Percentiles rank a stretch among this genome's conserved stretches.
Conservation (phyloP, 2,329 filamentous ascomycete genomes). For the Neofusicoccum sp. region DNA sequence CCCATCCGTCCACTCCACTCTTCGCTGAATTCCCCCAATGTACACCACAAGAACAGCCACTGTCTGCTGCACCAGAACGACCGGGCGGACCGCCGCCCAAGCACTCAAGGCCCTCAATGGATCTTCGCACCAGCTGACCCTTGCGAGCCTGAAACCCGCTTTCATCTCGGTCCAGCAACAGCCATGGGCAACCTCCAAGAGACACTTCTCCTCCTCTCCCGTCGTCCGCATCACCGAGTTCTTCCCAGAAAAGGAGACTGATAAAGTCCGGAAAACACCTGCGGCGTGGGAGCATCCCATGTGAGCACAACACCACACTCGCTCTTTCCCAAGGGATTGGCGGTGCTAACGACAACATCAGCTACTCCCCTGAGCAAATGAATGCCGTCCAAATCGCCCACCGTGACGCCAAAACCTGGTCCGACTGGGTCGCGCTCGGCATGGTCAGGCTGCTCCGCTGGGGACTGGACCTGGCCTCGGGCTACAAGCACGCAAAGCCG, state of each 20-base stretch:
- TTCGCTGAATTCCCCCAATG: background rate
- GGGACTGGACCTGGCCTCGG: constrained; percentile 78
- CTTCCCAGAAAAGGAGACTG: constrained; percentile 46
- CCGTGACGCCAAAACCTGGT: constrained; percentile 66
- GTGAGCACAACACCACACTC: constrained; percentile 25
- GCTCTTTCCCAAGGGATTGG: background rate
- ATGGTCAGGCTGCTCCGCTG: constrained; percentile 74
- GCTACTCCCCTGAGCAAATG: constrained; percentile 81
- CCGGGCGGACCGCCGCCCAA: background rate
- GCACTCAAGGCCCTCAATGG: constrained; percentile 29
- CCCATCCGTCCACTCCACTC: background rate
- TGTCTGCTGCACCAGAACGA: background rate
- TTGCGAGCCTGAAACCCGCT: constrained; percentile 23
- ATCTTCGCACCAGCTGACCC: constrained; percentile 8
- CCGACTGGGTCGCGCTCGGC: constrained; percentile 76
- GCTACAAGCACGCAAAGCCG: constrained; percentile 69
- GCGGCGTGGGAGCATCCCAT: constrained; percentile 51
- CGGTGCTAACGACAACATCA: constrained; percentile 23
- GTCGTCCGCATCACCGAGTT: constrained; percentile 41
- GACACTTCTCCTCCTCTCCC: constrained; percentile 43
- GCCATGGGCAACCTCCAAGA: constrained; percentile 26
- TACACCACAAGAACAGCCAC: constrained; percentile 14
- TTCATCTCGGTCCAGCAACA: constrained; percentile 26
- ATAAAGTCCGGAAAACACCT: constrained; percentile 45
- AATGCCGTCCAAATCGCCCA: constrained; percentile 70